These are phyloP conservation scores for Moniliophthora roreri DNA, from an alignment of 1,284 basidiomycete genomes.

Conservation along the genomic window DNA sequence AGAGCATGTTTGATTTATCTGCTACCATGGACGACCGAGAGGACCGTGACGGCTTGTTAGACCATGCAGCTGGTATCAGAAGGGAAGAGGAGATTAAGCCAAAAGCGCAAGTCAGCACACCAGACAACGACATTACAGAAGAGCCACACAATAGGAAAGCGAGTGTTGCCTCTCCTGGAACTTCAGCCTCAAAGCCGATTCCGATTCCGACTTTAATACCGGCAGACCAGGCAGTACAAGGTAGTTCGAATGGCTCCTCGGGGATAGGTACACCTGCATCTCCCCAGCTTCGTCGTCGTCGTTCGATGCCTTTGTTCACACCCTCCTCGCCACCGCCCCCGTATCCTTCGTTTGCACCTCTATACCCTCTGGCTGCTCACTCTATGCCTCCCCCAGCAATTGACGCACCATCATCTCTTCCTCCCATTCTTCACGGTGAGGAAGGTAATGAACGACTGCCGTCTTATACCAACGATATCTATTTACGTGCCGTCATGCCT, in stretches of 20 bases:
- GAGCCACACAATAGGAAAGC: too few relatives aligned
- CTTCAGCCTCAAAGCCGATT: too few relatives aligned
- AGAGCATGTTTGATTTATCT: constrained; percentile 44
- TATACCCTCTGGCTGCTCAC: background rate
- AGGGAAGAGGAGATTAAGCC: background rate
- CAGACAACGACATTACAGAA: too few relatives aligned
- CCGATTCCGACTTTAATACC: too few relatives aligned
- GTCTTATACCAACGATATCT: constrained; percentile 79
- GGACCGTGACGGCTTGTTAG: constrained; percentile 28
- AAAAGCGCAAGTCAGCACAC: background rate
- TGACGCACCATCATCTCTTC: constrained; percentile 44
- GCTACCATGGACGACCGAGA: constrained; percentile 14
- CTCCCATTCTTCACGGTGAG: constrained; percentile 40
- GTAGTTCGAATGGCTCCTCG: constrained; percentile 2
- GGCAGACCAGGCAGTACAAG: constrained; percentile 24
- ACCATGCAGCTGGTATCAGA: background rate
- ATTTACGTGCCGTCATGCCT: constrained; percentile 83
- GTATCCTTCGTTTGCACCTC: constrained; percentile 6
- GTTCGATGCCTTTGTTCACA: constrained; percentile 3
- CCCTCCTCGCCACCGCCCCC: constrained; percentile 4
- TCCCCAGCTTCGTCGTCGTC: too few relatives aligned
- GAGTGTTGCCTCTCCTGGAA: too few relatives aligned
- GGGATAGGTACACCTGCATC: too few relatives aligned
- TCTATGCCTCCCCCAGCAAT: constrained; percentile 18
- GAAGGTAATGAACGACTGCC: constrained; percentile 87